phyloP scores from a whole-genome alignment of 768 basidiomycete species.

The Russula lepida region DNA sequence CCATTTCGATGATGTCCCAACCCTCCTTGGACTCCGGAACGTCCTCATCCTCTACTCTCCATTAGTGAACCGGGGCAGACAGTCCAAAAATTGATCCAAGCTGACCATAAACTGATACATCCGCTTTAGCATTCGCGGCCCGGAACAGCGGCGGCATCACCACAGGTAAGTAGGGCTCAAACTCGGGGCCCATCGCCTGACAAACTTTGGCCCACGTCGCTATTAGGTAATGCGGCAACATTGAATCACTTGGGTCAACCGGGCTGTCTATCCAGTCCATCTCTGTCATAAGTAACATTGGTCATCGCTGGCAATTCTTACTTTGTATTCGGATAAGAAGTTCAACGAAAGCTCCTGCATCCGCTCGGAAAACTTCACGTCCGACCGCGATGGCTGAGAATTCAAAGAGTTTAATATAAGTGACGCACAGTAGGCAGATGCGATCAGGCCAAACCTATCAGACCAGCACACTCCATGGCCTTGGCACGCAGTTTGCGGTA shows the following conservation, averaged over 20 bases:
- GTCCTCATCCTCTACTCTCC: constrained; percentile 43
- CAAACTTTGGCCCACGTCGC: constrained; percentile 87
- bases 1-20: constrained; percentile 72
- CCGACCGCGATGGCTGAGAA: constrained; percentile 76
- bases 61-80: not conserved
- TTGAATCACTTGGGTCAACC: constrained; percentile 60
- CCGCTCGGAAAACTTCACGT: constrained; percentile 65
- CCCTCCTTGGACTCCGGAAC: constrained; percentile 54
- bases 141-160: constrained; percentile 76
- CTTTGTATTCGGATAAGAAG: constrained; percentile 72
- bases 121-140: constrained; percentile 72
- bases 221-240: constrained; percentile 67
- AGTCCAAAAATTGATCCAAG: not conserved
- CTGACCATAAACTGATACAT: constrained; percentile 65
- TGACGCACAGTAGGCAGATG: not conserved
- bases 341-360: constrained; percentile 64
- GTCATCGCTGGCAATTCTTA: constrained; percentile 27
- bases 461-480: constrained; percentile 86
- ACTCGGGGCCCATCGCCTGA: constrained; percentile 75
- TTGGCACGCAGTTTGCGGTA: constrained; percentile 66
- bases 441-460: constrained; percentile 51
- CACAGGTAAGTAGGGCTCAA: constrained; percentile 76
- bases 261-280: constrained; percentile 45
- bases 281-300: not conserved
- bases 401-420: not conserved